These are phyloP conservation scores for Suhomyces anneliseae DNA, from an alignment of 1,139 yeast genomes.

Conservation along the genomic window DNA sequence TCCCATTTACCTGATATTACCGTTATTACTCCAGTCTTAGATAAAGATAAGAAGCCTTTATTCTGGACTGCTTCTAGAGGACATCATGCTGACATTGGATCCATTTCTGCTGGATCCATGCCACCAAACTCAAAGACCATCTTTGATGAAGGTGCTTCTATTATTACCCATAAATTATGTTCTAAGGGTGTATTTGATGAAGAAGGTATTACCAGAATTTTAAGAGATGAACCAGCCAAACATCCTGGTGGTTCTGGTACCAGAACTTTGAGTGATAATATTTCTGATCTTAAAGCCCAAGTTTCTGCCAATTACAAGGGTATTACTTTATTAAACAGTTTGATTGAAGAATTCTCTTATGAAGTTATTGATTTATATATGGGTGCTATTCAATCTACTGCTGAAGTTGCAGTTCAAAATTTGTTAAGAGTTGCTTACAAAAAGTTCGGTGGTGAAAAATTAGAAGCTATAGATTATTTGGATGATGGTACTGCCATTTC, in stretches of 20 bases:
- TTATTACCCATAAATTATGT: conserved; percentile 41
- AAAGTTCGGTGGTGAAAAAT: conserved; percentile 36
- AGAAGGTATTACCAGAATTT: conserved; percentile 36
- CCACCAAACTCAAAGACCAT: conserved; percentile 48
- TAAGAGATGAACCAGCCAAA: conserved; percentile 45
- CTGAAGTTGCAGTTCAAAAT: conserved; percentile 42
- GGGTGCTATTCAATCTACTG: conserved; percentile 45
- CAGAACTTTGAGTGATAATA: conserved; percentile 40
- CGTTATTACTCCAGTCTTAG: conserved; percentile 63
- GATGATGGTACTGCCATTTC: conserved; percentile 49
- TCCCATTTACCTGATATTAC: conserved; percentile 85
- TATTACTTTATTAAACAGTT: conserved; percentile 30
- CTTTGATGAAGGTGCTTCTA: conserved; percentile 47
- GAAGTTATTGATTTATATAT: conserved; percentile 41
- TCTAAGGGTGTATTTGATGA: conserved; percentile 41
- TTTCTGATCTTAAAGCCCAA: conserved; percentile 47
- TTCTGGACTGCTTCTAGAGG: conserved; percentile 51
- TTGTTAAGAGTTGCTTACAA: conserved; percentile 35
- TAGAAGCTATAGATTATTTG: conserved; percentile 40
- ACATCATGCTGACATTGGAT: conserved; percentile 50
- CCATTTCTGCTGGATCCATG: conserved; percentile 49
- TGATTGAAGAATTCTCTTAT: conserved; percentile 33
- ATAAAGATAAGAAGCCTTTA: conserved; percentile 30
- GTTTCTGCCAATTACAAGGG: conserved; percentile 47
- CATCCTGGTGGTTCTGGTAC: conserved; percentile 50